Conservation (phyloP, 768 basidiomycete species). For the Mrakia gelida region DNA sequence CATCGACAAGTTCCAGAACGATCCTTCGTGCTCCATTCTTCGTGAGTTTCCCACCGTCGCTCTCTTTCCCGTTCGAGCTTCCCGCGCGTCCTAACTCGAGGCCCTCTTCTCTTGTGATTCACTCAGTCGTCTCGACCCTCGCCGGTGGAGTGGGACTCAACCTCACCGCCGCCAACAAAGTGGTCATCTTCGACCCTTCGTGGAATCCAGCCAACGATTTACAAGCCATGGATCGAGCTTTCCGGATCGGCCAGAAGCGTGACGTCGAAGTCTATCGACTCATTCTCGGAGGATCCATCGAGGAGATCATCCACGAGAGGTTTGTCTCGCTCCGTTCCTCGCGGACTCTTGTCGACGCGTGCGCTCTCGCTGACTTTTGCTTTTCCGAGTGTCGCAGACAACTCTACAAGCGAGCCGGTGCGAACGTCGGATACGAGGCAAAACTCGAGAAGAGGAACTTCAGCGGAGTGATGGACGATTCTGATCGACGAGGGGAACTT, state of each 20-base stretch:
- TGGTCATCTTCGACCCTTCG: conserved; percentile 23
- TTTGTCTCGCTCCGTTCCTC: not conserved
- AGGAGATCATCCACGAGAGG: conserved; percentile 36
- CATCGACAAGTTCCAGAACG: conserved; percentile 75
- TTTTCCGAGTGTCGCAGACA: conserved; percentile 49
- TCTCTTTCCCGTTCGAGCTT: no score
- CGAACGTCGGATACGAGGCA: conserved; percentile 79
- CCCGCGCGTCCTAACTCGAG: no score
- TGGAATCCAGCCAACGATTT: conserved; percentile 56
- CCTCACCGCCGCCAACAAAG: conserved; percentile 64
- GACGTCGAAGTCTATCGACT: conserved; percentile 79
- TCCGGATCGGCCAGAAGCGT: conserved; percentile 70
- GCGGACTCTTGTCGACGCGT: no score
- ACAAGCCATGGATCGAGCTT: conserved; percentile 63
- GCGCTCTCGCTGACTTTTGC: not conserved
- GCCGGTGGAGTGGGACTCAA: conserved; percentile 67
- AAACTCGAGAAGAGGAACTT: not conserved
- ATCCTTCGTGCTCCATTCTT: conserved; percentile 58
- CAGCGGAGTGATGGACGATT: not conserved
- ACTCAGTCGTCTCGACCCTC: conserved; percentile 51
- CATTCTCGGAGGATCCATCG: conserved; percentile 64
- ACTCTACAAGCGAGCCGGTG: conserved; percentile 88
- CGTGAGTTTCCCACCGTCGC: not conserved
- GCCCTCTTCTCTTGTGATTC: not conserved
- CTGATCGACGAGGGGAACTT: not conserved